Base-by-base conservation (phyloP, 2,329 filamentous ascomycete species). In the Epichloe glyceriae region DNA sequence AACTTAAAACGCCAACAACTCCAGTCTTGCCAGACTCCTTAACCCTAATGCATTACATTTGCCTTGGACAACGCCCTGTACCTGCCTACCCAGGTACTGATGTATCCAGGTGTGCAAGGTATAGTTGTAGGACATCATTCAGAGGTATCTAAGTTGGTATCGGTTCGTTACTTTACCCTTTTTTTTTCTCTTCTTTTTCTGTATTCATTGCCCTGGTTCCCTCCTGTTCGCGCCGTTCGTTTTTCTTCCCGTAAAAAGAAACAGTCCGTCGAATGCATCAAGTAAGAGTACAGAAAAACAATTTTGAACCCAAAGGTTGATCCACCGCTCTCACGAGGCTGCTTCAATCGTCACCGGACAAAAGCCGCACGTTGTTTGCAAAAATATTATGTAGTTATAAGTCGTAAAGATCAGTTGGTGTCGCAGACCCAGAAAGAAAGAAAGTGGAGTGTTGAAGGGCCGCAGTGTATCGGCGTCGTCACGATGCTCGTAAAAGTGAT, bases 1-100 rank as follows among this genome's bases (percentile, higher is more conserved):
- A 17, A 34, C 20, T 22, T 37, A 15, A 40, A 33, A 46, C 52
- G 47, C 50, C 47, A 39, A 17, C 34, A 52, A 50, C 50, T 50
- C 50, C 47, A 33, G 26, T 42, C 46, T 40, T 41, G 30, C 34
- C 7, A 45, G 20, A 38, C 39, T 44, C 41, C 43, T 39, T n/a
- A 5, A 10, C 11, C 7, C 38, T 42, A 10, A 22, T 26, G 37
- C 20, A 26, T 40, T 33, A 8, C 19, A 17, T 33, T 14, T 47
- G 35, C 46, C 34, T 22, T 4, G 6, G 20, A 34, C 26, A 42
- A 34, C 22, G 41, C 15, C n/a, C 15, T 3, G 10, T 35, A 35
- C 43, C 7, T 14, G 20, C 19, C 12, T 20, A 41, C 26, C 22
- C n/a, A 17, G 19, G 26, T 33, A 15, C 7, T 12, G 17, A n/a